phyloP scores from a whole-genome alignment of 805 yeast species.

The Nadsonia fulvescens region DNA sequence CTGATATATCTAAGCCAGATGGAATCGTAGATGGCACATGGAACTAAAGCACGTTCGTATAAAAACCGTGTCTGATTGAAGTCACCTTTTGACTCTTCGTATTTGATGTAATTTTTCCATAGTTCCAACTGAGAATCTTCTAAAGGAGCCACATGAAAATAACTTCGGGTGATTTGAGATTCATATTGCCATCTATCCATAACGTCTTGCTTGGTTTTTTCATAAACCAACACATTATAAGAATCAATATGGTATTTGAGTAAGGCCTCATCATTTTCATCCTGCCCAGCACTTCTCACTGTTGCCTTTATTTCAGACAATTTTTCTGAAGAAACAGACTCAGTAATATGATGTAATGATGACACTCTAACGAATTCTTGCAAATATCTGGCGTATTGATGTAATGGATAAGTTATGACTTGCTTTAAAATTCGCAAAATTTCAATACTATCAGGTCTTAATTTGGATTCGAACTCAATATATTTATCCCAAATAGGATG shows the following conservation, averaged over 20 bases:
- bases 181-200: constrained; percentile 62
- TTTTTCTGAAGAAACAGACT: too few species aligned
- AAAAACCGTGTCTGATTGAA: constrained; percentile 23
- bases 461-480: constrained; percentile 36
- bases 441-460: constrained; percentile 24
- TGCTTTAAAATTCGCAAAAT: constrained; percentile 17
- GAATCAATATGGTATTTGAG: constrained; percentile 21
- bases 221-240: too few species aligned
- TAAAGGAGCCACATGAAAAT: constrained; percentile 36
- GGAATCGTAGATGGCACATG: constrained; percentile 35
- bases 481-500: constrained; percentile 73
- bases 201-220: constrained; percentile 32
- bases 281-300: too few species aligned
- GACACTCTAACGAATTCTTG: constrained; percentile 17
- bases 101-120: constrained; percentile 53
- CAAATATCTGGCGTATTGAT: constrained; percentile 72
- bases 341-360: too few species aligned
- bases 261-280: constrained; percentile 7
- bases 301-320: too few species aligned
- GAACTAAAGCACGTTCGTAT: constrained; percentile 49
- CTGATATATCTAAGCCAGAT: constrained; percentile 56
- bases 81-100: constrained; percentile 24
- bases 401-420: constrained; percentile 40
- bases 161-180: constrained; percentile 36
- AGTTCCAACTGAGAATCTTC: constrained; percentile 26